Base-by-base conservation (phyloP, 108 stramenopile genomes). In the Nannochloropsis salina region DNA sequence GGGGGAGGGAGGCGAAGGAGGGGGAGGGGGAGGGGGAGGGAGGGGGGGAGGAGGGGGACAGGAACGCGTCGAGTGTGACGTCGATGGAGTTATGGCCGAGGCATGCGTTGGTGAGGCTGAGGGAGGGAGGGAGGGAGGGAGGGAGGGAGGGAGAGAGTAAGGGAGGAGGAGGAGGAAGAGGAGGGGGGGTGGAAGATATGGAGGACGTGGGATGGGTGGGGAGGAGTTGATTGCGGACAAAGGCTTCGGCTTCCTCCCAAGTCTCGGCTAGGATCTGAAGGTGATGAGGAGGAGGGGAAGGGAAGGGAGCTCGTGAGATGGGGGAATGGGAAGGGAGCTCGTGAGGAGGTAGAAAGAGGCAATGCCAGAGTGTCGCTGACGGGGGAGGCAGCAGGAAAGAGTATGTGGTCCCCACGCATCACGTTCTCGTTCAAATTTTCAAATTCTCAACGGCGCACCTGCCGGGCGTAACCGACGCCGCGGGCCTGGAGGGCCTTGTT, bases 51-150 rank as follows among this genome's bases (percentile, higher is more conserved):
- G n/a, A n/a, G n/a, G n/a, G n/a, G 2, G 61, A 74, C 2, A 74
- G 2, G 61, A 74, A 74, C 20, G 61, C 61, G n/a, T 74, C 61
- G 20, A 74, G 61, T n/a, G 61, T 74, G 20, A 74, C 20, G 61
- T 74, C 61, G 61, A 74, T n/a, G 61, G 61, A 2, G n/a, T 74
- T 74, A n/a, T 74, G 61, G 61, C 61, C 61, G 61, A 74, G 61
- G 61, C 61, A 74, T 15, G 61, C 61, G 61, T 74, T n/a, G 4
- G 61, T 74, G 15, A 74, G 61, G 2, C 61, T 74, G 61, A 2
- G n/a, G n/a, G 61, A 4, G 4, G 5, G 61, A 74, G 61, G n/a
- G 61, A 74, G 61, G 5, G 61, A n/a, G 61, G 61, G 61, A 74
- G 61, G 61, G 61, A 74, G 61, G 61, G 61, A 74, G 61, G 61